Evolutionary conservation across 1,284 basidiomycete genomes (phyloP).

Genomic region (Pascua guehoae): DNA sequence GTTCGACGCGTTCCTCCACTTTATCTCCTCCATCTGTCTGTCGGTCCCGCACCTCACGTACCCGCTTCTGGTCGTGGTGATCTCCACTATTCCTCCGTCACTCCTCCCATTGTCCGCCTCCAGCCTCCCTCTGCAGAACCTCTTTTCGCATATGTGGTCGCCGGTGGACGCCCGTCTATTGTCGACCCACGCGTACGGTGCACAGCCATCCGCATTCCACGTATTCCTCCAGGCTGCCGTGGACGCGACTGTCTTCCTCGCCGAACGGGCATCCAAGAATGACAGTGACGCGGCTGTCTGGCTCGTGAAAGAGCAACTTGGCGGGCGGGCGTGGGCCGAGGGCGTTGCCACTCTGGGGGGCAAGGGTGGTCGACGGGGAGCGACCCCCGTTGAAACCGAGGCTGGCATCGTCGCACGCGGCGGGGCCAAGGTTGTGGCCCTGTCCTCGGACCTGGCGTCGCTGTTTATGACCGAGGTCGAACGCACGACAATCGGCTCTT

Average conservation of each 20-base stretch:
- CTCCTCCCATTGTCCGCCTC: constrained; percentile 31
- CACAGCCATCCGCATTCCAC: constrained; percentile 38
- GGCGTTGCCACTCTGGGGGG: constrained; percentile 39
- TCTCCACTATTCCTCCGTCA: constrained; percentile 36
- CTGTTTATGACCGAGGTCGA: constrained; percentile 61
- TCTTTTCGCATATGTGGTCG: constrained; percentile 46
- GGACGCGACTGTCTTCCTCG: constrained; percentile 31
- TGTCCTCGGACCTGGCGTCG: constrained; percentile 61
- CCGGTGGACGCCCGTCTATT: constrained; percentile 42
- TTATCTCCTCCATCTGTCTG: constrained; percentile 43
- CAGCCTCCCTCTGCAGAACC: constrained; percentile 26
- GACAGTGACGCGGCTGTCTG: constrained; percentile 23
- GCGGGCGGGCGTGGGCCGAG: constrained; percentile 34
- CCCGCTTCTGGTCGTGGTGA: constrained; percentile 37
- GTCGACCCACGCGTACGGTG: constrained; percentile 38
- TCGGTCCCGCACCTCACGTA: constrained; percentile 43
- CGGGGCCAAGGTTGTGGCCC: constrained; percentile 16
- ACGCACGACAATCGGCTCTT: constrained; percentile 64
- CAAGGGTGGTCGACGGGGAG: constrained; percentile 24
- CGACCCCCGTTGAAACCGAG: constrained; percentile 27
- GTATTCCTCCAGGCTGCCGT: constrained; percentile 35
- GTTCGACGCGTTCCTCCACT: constrained; percentile 55
- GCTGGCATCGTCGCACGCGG: constrained; percentile 31
- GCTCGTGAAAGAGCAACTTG: constrained; percentile 38
- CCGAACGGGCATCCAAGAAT: constrained; percentile 22